phyloP scores from a whole-genome alignment of 306 rosid genomes.

The Vigna mungo region DNA sequence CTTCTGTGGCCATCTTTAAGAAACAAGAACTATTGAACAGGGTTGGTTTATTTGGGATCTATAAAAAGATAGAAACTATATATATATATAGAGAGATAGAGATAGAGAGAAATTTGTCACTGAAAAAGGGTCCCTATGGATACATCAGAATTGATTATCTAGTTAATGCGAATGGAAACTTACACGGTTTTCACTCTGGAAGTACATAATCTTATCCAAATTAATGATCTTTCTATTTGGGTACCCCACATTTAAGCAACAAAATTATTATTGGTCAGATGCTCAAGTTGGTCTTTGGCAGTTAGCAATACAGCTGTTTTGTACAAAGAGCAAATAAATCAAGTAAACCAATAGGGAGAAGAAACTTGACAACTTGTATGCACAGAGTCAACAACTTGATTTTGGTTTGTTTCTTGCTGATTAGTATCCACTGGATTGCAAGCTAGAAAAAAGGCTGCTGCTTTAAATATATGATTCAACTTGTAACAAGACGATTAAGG shows the following conservation, averaged over 20 bases:
- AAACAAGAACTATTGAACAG: neutral
- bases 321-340: neutral
- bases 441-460: constrained; percentile 27
- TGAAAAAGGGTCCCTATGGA: neutral
- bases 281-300: constrained; percentile 45
- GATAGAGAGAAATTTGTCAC: neutral
- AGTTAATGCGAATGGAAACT: constrained; percentile 35
- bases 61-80: neutral
- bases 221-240: neutral
- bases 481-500: constrained; percentile 28
- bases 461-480: constrained; percentile 24
- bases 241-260: constrained; percentile 29
- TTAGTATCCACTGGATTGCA: constrained; percentile 18
- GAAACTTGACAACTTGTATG: constrained; percentile 32
- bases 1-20: constrained; percentile 41
- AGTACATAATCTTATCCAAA: constrained; percentile 38
- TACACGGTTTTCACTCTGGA: constrained; percentile 40
- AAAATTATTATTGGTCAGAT: neutral
- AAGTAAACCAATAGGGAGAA: neutral
- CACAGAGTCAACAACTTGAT: constrained; percentile 25
- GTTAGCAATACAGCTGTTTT: constrained; percentile 18
- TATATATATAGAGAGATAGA: too few species aligned
- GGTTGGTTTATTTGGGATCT: constrained; percentile 28
- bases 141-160: constrained; percentile 31
- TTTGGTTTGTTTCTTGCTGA: constrained; percentile 18